phyloP scores from a whole-genome alignment of 345 rosid genomes.

The Populus nigra region DNA sequence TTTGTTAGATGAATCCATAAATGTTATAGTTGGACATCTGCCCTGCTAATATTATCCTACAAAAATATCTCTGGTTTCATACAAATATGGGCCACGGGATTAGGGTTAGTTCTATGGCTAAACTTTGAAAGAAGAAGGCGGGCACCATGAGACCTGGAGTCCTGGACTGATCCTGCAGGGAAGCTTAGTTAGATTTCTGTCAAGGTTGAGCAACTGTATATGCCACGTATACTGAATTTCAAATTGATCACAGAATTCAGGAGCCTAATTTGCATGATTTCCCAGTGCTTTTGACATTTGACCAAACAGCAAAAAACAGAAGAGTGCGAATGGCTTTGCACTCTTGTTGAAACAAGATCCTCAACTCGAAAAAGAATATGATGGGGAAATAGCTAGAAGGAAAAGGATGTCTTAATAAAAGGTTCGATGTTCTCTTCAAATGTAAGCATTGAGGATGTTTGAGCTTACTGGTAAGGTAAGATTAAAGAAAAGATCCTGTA shows the following conservation, averaged over 20 bases:
- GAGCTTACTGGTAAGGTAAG: background rate
- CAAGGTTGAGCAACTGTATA: background rate
- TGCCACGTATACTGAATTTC: background rate
- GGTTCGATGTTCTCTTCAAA: background rate
- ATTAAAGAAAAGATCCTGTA: background rate
- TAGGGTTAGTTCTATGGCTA: background rate
- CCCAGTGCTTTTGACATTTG: background rate
- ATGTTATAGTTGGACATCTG: background rate
- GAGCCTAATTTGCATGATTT: background rate
- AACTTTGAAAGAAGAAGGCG: background rate
- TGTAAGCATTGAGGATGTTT: background rate
- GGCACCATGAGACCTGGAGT: background rate
- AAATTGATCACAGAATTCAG: background rate
- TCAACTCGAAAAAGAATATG: background rate
- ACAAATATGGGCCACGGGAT: background rate
- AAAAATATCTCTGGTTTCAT: slow-evolving; percentile 3
- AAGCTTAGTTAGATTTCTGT: background rate
- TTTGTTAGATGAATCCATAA: background rate
- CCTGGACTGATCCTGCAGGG: background rate
- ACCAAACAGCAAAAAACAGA: background rate
- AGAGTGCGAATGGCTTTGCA: background rate
- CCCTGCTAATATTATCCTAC: background rate
- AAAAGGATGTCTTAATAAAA: background rate
- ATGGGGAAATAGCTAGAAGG: too few species aligned
- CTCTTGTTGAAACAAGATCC: background rate